Evolutionary conservation across 2,329 filamentous ascomycete genomes (phyloP).

Genomic region (Colletotrichum echinochloae): DNA sequence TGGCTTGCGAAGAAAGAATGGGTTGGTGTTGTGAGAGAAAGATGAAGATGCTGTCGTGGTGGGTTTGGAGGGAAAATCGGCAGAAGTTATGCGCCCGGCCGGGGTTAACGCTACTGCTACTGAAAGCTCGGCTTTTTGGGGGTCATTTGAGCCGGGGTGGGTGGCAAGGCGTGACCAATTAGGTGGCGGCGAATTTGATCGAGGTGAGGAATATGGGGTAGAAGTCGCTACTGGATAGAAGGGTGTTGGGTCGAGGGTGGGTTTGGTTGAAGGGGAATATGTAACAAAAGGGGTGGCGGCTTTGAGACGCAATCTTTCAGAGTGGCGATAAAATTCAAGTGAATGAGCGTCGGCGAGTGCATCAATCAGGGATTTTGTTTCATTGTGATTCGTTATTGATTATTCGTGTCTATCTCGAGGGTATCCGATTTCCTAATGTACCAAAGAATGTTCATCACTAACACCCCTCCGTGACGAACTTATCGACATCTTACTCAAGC

Average conservation of each 20-base stretch:
- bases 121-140: conserved; percentile 31
- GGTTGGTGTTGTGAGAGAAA: conserved; percentile 43
- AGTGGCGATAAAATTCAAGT: background rate
- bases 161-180: conserved; percentile 34
- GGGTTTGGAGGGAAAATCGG: conserved; percentile 41
- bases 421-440: conserved; percentile 8
- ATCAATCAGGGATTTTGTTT: background rate
- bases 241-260: background rate
- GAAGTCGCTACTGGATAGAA: background rate
- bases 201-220: conserved; percentile 21
- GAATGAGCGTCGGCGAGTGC: background rate
- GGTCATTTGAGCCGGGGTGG: conserved; percentile 13
- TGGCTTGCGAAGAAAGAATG: background rate
- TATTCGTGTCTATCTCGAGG: conserved; percentile 10
- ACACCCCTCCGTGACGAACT: too few species aligned
- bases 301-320: background rate
- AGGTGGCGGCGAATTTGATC: conserved; percentile 24
- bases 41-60: conserved; percentile 45
- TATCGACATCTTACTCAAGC: background rate
- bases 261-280: background rate
- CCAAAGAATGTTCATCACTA: background rate
- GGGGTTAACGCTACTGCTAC: conserved; percentile 13
- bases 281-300: background rate
- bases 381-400: conserved; percentile 5
- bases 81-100: conserved; percentile 37